phyloP scores from a whole-genome alignment of 2,329 filamentous ascomycete genomes.

The Cladosporium sp. region DNA sequence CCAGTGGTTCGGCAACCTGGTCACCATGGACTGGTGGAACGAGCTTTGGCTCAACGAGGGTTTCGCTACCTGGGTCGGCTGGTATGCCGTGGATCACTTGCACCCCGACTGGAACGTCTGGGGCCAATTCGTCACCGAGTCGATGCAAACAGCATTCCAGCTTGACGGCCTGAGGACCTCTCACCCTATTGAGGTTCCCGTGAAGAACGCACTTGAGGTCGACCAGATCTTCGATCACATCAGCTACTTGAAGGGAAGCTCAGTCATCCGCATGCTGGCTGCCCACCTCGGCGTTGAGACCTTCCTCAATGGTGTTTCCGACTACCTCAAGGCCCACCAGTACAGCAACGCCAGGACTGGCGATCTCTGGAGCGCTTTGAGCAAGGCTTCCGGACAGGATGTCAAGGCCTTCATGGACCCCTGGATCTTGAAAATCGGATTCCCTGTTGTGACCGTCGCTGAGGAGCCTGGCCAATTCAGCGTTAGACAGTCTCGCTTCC shows the following conservation, averaged over 20 bases:
- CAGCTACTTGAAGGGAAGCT: slow-evolving; percentile 94
- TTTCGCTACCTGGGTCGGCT: slow-evolving; percentile 97
- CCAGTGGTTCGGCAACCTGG: slow-evolving; percentile 85
- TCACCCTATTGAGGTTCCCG: slow-evolving; percentile 94
- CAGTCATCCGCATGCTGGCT: slow-evolving; percentile 93
- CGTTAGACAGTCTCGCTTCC: slow-evolving; percentile 83
- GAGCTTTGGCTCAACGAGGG: slow-evolving; percentile 88
- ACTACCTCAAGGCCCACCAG: slow-evolving; percentile 83
- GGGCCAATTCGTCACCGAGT: slow-evolving; percentile 95
- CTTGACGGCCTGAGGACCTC: slow-evolving; percentile 88
- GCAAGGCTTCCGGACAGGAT: slow-evolving; percentile 82
- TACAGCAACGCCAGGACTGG: slow-evolving; percentile 90
- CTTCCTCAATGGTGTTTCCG: slow-evolving; percentile 86
- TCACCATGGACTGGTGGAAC: slow-evolving; percentile 89
- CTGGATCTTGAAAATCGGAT: slow-evolving; percentile 95
- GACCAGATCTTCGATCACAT: slow-evolving; percentile 98
- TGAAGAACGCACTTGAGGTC: slow-evolving; percentile 89
- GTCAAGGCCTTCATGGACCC: slow-evolving; percentile 85
- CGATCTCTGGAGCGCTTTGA: slow-evolving; percentile 86
- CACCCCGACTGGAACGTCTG: slow-evolving; percentile 98
- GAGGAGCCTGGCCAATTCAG: slow-evolving; percentile 82
- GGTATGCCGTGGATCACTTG: slow-evolving; percentile 86
- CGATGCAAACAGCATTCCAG: slow-evolving; percentile 85
- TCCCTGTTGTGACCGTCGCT: slow-evolving; percentile 82
- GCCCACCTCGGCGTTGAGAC: slow-evolving; percentile 83